phyloP scores from a whole-genome alignment of 2,329 filamentous ascomycete genomes.

The Sporothrix luriei region DNA sequence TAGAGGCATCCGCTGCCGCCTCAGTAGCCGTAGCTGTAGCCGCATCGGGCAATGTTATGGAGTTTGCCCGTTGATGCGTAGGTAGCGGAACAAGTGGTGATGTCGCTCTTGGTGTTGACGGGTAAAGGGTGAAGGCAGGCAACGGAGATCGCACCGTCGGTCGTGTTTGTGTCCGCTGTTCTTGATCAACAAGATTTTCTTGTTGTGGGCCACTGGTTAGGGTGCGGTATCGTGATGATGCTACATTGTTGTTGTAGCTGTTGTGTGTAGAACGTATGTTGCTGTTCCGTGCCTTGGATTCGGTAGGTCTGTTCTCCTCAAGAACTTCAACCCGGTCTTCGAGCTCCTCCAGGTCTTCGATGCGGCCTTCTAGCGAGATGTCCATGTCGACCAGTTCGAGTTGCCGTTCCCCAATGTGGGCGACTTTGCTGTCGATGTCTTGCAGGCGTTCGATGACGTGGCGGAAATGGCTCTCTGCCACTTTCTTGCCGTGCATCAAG shows the following conservation, averaged over 20 bases:
- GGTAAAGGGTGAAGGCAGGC: slow-evolving; percentile 24
- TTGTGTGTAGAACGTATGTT: slow-evolving; percentile 29
- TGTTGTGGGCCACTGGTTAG: background rate
- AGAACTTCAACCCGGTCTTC: slow-evolving; percentile 46
- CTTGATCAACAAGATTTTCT: background rate
- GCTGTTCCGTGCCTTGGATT: background rate
- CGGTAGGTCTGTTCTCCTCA: slow-evolving; percentile 31
- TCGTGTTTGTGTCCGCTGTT: background rate
- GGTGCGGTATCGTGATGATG: background rate
- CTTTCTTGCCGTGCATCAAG: slow-evolving; percentile 46
- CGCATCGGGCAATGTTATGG: background rate
- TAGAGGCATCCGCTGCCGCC: background rate
- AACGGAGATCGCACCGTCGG: slow-evolving; percentile 13
- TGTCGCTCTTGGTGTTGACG: slow-evolving; percentile 30
- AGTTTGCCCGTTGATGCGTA: background rate
- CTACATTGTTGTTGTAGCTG: slow-evolving; percentile 20
- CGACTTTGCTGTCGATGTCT: slow-evolving; percentile 48
- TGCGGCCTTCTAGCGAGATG: slow-evolving; percentile 57
- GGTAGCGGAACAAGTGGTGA: background rate
- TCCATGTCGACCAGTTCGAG: slow-evolving; percentile 55
- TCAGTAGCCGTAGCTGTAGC: background rate
- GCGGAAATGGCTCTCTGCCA: slow-evolving; percentile 45
- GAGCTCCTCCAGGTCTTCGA: slow-evolving; percentile 49
- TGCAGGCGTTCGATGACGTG: slow-evolving; percentile 49
- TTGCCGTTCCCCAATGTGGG: slow-evolving; percentile 52